Percentiles rank a stretch among this genome's conserved stretches.
Conservation (phyloP, 2,329 filamentous ascomycete species). For the Ophiostoma fasciatum region DNA sequence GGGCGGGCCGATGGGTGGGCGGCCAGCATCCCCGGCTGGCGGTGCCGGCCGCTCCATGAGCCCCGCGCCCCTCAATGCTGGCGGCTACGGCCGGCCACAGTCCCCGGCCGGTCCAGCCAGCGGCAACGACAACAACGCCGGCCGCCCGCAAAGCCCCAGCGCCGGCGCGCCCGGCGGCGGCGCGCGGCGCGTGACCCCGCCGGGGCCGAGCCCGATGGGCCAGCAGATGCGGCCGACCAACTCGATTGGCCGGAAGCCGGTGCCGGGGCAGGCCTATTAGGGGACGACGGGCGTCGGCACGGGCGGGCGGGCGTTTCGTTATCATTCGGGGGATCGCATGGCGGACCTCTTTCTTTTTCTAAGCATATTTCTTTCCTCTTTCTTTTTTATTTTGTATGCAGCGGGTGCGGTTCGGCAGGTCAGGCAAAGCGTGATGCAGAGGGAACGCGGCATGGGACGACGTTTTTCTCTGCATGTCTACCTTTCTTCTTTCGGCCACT, state of each 20-base stretch:
- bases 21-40: slow-evolving; percentile 17
- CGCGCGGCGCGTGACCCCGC: slow-evolving; percentile 25
- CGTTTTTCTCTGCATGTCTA: neutral
- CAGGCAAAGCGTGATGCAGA: no score
- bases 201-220: slow-evolving; percentile 33
- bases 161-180: slow-evolving; percentile 15
- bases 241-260: slow-evolving; percentile 37
- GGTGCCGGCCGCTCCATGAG: slow-evolving; percentile 21
- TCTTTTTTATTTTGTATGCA: neutral
- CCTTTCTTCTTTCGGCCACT: neutral
- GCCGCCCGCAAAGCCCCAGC: slow-evolving; percentile 27
- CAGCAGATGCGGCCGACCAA: slow-evolving; percentile 15
- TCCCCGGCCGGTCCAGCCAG: slow-evolving; percentile 24
- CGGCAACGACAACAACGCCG: slow-evolving; percentile 21
- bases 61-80: slow-evolving; percentile 12
- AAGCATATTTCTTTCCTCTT: neutral
- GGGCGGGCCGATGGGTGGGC: no score
- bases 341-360: neutral
- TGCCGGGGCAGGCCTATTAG: slow-evolving; percentile 39
- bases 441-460: no score
- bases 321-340: no score
- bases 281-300: no score
- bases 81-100: slow-evolving; percentile 21
- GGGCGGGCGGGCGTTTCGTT: neutral
- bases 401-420: no score